phyloP scores from a whole-genome alignment of 2,329 filamentous ascomycete species.

The Ceratocystis cacaofunesta region DNA sequence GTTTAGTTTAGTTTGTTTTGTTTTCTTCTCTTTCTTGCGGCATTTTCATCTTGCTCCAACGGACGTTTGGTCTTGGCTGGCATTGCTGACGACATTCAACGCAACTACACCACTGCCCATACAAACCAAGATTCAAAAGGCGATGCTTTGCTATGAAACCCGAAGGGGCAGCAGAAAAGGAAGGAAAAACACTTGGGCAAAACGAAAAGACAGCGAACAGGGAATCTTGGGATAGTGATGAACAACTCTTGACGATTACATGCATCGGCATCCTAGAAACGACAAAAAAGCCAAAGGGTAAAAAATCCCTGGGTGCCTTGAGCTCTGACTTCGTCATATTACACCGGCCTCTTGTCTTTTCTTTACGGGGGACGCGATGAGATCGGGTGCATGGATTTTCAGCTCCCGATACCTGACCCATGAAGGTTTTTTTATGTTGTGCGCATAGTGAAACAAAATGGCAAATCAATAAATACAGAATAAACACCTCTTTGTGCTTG shows the following conservation, averaged over 20 bases:
- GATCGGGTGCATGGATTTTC: conserved; percentile 4
- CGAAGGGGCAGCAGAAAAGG: too few relatives aligned
- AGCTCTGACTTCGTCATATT: neutral
- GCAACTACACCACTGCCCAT: too few relatives aligned
- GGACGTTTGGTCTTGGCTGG: too few relatives aligned
- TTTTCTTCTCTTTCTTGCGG: neutral
- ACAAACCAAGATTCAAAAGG: too few relatives aligned
- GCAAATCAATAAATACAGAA: neutral
- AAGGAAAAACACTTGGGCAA: too few relatives aligned
- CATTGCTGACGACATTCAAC: too few relatives aligned
- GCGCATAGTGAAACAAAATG: neutral
- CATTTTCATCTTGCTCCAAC: neutral
- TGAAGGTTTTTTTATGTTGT: neutral
- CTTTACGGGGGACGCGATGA: neutral
- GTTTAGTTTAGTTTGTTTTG: neutral
- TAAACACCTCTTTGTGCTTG: neutral
- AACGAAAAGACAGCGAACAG: too few relatives aligned
- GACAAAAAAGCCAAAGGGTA: neutral
- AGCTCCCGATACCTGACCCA: conserved; percentile 3
- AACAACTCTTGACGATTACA: too few relatives aligned
- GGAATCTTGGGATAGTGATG: too few relatives aligned
- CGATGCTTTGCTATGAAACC: too few relatives aligned
- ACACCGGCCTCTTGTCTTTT: neutral
- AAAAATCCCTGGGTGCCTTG: neutral
- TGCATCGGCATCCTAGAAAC: too few relatives aligned